phyloP scores from a whole-genome alignment of 305 asterid genomes.

The Rubia peregrina region DNA sequence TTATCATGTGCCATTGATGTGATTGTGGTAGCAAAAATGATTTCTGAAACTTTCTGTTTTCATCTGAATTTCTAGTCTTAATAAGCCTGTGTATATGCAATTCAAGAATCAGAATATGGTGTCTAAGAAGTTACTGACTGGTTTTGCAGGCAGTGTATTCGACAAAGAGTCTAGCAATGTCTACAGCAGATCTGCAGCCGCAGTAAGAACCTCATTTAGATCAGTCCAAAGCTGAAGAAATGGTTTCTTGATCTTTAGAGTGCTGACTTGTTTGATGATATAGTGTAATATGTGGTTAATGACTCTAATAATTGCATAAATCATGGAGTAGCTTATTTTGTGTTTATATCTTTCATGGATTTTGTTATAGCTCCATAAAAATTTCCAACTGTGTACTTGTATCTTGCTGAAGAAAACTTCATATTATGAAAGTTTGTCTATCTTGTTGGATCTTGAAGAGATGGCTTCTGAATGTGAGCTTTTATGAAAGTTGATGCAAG shows the following conservation, averaged over 20 bases:
- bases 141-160: slow-evolving; percentile 40
- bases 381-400: not conserved
- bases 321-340: not conserved
- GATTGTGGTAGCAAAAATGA: not conserved
- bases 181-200: slow-evolving; percentile 31
- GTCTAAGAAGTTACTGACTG: not conserved
- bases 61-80: not conserved
- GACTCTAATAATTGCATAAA: not conserved
- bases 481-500: not conserved
- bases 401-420: not conserved
- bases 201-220: slow-evolving; percentile 28
- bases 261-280: not conserved
- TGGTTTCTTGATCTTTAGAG: not conserved
- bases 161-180: slow-evolving; percentile 36
- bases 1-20: not conserved
- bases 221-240: not conserved
- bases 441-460: not conserved
- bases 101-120: not conserved
- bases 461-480: not conserved
- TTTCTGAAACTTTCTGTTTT: not conserved
- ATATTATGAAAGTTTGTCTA: not conserved
- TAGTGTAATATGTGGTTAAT: not conserved
- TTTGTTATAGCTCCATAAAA: not conserved
- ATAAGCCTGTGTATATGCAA: not conserved
- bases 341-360: not conserved